Evolutionary conservation across 225 moss, liverwort and hornwort species (phyloP), one percentile per base, ranked within the genome.

Genomic region (Takakia lepidozioides): DNA sequence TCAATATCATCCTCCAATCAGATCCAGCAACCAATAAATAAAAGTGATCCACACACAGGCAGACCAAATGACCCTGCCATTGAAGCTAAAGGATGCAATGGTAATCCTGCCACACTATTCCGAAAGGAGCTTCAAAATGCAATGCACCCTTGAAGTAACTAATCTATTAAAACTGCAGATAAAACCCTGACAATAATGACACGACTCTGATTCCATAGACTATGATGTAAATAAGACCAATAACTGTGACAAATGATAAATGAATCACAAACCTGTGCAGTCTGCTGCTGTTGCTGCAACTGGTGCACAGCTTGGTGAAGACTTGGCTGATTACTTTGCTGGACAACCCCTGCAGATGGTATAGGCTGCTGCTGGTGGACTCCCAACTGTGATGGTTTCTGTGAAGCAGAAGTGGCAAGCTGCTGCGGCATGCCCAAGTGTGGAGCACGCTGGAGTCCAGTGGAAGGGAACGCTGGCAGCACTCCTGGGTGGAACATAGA

Each of bases 261-360:
- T 34, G 63, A 10, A 30, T 59, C 55, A 52, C 52, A 38, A 54
- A 59, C 55, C 47, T 53, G 58, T n/a, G n/a, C n/a, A n/a, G n/a
- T n/a, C n/a, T n/a, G n/a, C 34, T 52, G 52, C 48, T 72, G 66
- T 46, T 87, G 84, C 54, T 81, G 91, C 64, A 86, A 71, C 57
- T 87, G 87, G 68, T 81, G 71, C 43, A 68, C 74, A 70, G 71
- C 79, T 38, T 84, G 77, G 34, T 72, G 72, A 59, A 78, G 64
- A 32, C 28, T 63, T 48, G 72, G 68, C 61, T 64, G 58, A 13
- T 55, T 66, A 54, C 58, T 36, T 67, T 74, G 76, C 43, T 76
- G 60, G 43, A 54, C 58, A 39, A 57, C 72, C 55, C 55, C 61
- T n/a, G n/a, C n/a, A 64, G 79, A 61, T 52, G 75, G 74, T 36